Conservation (phyloP, 2,329 filamentous ascomycete species). For the Alternaria consortialis region DNA sequence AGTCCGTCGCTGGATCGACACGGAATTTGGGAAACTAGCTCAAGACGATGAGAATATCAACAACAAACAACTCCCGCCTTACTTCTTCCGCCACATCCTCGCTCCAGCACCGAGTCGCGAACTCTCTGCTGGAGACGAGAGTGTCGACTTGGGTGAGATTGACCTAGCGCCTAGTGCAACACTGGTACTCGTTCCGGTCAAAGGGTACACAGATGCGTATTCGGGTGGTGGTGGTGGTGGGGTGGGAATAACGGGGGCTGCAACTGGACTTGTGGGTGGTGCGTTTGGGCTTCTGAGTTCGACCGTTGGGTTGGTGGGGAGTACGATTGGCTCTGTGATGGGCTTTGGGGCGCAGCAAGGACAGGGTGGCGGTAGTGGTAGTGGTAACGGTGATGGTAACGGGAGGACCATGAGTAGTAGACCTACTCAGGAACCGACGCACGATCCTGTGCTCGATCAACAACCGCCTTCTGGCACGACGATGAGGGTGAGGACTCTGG, state of each 20-base stretch:
- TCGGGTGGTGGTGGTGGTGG: conserved; percentile 40
- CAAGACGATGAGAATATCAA: conserved; percentile 33
- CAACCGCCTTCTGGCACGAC: conserved; percentile 22
- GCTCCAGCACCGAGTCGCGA: conserved; percentile 78
- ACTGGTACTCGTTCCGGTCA: conserved; percentile 79
- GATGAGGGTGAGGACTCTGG: conserved; percentile 55
- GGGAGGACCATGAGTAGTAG: conserved; percentile 21
- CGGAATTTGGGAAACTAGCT: conserved; percentile 36
- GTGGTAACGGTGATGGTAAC: background rate
- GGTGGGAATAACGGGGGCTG: conserved; percentile 40
- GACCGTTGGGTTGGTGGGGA: conserved; percentile 46
- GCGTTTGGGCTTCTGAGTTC: conserved; percentile 47
- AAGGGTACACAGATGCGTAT: conserved; percentile 69
- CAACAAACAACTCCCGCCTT: conserved; percentile 62
- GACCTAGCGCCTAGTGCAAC: conserved; percentile 82
- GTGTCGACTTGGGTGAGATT: conserved; percentile 71
- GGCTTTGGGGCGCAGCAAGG: conserved; percentile 31
- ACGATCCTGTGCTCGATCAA: conserved; percentile 23
- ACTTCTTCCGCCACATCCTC: conserved; percentile 84
- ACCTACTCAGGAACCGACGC: conserved; percentile 17
- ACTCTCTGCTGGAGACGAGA: conserved; percentile 79
- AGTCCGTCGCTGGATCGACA: conserved; percentile 80
- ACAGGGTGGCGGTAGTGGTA: conserved; percentile 9
- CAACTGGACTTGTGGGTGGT: conserved; percentile 45
- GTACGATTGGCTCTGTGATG: conserved; percentile 42